Base-by-base conservation (phyloP, 73 alveolate species). In the Paramecium sonneborni region DNA sequence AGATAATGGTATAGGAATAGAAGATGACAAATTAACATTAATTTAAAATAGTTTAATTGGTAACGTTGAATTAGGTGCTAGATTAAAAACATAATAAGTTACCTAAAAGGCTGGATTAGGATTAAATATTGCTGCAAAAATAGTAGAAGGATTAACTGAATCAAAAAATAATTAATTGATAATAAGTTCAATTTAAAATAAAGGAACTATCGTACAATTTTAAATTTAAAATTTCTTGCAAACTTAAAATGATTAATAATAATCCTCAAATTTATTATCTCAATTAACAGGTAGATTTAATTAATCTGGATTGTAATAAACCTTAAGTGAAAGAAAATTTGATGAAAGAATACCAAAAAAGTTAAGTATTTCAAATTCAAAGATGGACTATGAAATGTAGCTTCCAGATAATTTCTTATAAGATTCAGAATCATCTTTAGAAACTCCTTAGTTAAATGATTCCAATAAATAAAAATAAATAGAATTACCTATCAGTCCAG, bases 1-100 rank as follows among this genome's bases (percentile, higher is more conserved):
- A 6, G 90, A 79, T 79, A 24, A 39, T 43, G 90, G 90, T 20
- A 24, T 32, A 6, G 90, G 90, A 24, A 79, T 62, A 1, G 44
- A 62, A 26, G 68, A 52, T 52, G 68, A 52, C 23, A 52, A 52
- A 52, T 18, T 52, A 18, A n/a, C 34, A 4, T 3, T 52, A 52
- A 52, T 52, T 52, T 8, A 52, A 52, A 52, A 52, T 52, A 52
- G 68, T 52, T 52, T 52, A 9, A 52, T 15, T 5, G 14, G 68
- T 3, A 52, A 18, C 18, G 20, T 21, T n/a, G 68, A 52, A 9
- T 52, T 2, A 1, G 68, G 68, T 52, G 68, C 68, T n/a, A 52
- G 68, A 52, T 52, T 52, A 23, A 52, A 52, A 52, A 18, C 68
- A n/a, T 21, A 52, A 18, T 18, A 52, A 52, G 30, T 52, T 18